Conservation (phyloP, 1,284 basidiomycete species). For the Vanrija pseudolonga region DNA sequence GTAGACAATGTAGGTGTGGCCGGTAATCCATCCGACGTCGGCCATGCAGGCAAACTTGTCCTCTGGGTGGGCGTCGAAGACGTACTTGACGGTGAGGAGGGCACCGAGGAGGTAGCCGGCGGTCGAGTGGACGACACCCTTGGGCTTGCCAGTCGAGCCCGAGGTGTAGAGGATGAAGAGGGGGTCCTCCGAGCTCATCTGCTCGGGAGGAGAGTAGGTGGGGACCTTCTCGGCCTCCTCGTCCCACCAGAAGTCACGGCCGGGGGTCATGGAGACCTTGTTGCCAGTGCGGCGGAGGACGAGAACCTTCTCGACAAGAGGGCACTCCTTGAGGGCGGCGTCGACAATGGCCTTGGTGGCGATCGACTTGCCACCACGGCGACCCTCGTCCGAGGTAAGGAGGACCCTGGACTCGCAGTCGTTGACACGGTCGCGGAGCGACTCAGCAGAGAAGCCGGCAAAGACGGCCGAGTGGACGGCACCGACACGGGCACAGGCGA, state of each 20-base stretch:
- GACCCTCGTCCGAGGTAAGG: conserved; percentile 94
- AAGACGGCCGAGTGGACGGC: conserved; percentile 99
- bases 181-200: conserved; percentile 88
- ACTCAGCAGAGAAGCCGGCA: conserved; percentile 96
- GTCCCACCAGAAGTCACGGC: conserved; percentile 95
- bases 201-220: conserved; percentile 82
- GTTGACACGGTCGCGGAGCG: conserved; percentile 84
- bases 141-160: conserved; percentile 57
- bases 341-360: conserved; percentile 94
- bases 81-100: conserved; percentile 87
- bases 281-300: conserved; percentile 87
- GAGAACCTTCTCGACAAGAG: conserved; percentile 82
- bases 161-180: conserved; percentile 69
- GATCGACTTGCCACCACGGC: conserved; percentile 88
- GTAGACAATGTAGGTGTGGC: conserved; percentile 96
- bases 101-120: conserved; percentile 62
- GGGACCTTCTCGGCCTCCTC: conserved; percentile 81
- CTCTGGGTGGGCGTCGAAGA: conserved; percentile 91
- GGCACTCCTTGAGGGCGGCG: conserved; percentile 80
- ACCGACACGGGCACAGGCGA: conserved; percentile 95
- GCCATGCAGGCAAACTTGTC: conserved; percentile 98
- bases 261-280: conserved; percentile 74
- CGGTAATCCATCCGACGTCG: conserved; percentile 98
- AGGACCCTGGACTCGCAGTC: conserved; percentile 88
- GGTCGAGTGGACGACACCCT: conserved; percentile 45